Conservation (phyloP, 352 stramenopile species). For the Elongisporangium undulatum region DNA sequence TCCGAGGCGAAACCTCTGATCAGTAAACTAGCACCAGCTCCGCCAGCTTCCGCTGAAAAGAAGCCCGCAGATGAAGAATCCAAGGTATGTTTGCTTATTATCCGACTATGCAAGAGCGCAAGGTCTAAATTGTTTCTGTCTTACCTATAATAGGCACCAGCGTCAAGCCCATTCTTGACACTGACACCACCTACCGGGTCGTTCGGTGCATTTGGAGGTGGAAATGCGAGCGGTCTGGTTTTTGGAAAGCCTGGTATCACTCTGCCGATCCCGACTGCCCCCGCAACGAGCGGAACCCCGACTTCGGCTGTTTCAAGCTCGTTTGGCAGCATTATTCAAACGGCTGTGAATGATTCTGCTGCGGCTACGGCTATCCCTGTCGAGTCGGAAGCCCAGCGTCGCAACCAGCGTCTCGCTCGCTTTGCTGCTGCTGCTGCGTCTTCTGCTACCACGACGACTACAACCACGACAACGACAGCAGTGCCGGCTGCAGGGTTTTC, state of each 20-base stretch:
- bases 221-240: conserved; percentile 48
- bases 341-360: conserved; percentile 1
- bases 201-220: conserved; percentile 47
- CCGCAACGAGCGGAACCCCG: conserved; percentile 2
- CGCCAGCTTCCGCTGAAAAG: background rate
- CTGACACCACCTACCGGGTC: conserved; percentile 16
- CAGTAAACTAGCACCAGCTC: background rate
- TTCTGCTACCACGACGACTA: conserved; percentile 4
- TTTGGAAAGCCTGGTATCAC: conserved; percentile 78
- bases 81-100: no score
- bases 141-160: background rate
- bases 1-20: conserved; percentile 13
- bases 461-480: background rate
- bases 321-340: background rate
- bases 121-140: background rate
- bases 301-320: conserved; percentile 12
- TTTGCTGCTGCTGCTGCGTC: conserved; percentile 21
- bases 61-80: background rate
- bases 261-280: conserved; percentile 52
- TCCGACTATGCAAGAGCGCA: background rate
- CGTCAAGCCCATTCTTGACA: conserved; percentile 26
- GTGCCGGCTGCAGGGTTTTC: conserved; percentile 7
- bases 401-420: conserved; percentile 44
- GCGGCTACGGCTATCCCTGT: background rate
- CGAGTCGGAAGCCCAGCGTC: conserved; percentile 29